Percentiles rank a stretch among this genome's conserved stretches.
Evolutionary conservation across 2,329 filamentous ascomycete genomes (phyloP).

Genomic region (Beauveria caledonica): DNA sequence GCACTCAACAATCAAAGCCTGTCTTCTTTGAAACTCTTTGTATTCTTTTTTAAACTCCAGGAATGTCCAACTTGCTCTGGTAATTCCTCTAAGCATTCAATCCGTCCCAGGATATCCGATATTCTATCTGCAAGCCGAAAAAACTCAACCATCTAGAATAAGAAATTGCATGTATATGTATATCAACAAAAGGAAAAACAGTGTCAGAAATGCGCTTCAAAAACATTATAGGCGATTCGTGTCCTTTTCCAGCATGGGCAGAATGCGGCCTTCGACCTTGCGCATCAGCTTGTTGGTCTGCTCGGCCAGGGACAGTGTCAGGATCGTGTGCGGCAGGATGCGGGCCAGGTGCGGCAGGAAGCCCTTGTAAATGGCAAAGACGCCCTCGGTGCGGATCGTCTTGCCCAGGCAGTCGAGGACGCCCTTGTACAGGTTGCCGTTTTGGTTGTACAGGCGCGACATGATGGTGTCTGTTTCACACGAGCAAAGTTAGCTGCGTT

Average conservation of each 20-base stretch:
- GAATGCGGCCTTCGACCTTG: constrained; percentile 57
- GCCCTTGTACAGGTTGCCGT: constrained; percentile 89
- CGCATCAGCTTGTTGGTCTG: constrained; percentile 93
- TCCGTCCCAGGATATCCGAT: not conserved
- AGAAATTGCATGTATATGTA: not conserved
- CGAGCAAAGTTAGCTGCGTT: constrained; percentile 7
- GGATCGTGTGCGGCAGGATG: constrained; percentile 90
- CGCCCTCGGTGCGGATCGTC: constrained; percentile 83
- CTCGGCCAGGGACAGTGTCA: constrained; percentile 88
- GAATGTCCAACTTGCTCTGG: not conserved
- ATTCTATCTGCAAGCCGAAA: constrained; percentile 10
- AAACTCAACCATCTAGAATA: not conserved
- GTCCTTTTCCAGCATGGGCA: constrained; percentile 33
- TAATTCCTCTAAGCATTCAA: not conserved
- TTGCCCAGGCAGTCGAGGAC: constrained; percentile 88
- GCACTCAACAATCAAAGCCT: not conserved
- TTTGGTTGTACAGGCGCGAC: constrained; percentile 98
- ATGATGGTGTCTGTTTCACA: constrained; percentile 71
- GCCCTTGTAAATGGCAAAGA: constrained; percentile 94
- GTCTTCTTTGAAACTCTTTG: constrained; percentile 3
- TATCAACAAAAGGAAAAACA: not conserved
- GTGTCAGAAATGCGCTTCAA: not conserved
- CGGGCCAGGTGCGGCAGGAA: constrained; percentile 90
- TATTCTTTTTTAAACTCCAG: constrained; percentile 1
- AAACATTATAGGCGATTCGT: constrained; percentile 9